Base-by-base conservation (phyloP, 2,329 filamentous ascomycete genomes). In the Xylariales sp. region DNA sequence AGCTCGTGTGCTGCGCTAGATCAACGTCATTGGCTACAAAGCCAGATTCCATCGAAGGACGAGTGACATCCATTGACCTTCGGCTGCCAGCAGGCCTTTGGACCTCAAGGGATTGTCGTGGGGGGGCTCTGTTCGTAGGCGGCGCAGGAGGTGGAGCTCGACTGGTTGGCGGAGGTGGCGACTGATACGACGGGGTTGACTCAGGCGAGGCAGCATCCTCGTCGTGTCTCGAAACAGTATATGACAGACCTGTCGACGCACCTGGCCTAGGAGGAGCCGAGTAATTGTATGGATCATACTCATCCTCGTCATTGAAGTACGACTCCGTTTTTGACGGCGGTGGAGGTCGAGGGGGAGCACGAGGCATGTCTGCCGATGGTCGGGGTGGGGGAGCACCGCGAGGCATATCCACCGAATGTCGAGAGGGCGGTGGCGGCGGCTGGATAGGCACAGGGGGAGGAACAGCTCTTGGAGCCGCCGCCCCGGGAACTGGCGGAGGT, bases 1-100 rank as follows among this genome's bases (percentile, higher is more conserved):
- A 98, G 38, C 83, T 77, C 14, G 80, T 86, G 37, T 76, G 74
- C 32, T 77, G 71, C 10, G 79, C 82, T 27, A 97, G 71, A 55
- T 97, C 90, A 42, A 97, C 66, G 46, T 97, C 90, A 42, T 82
- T 83, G 29, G 93, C 93, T 47, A 97, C 91, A 57, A 82, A 94
- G 1, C 88, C 87, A 32, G 84, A 81, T 50, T 91, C 87, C 45
- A 70, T 66, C 16, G 73, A 75, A 15, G 87, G 83, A 34, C 91
- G 80, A 28, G 76, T 64, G 42, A 86, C 70, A 51, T 98, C 93
- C 63, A 86, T 79, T 3, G 89, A 95, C 28, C 76, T 64, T 33
- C 75, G 66, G 11, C 56, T 62, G n/a, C 60, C 58, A 10, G 72
- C 64, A 27, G 56, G 64, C 45, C 84, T 74, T 25, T 74, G 68